Conservation (phyloP, 768 basidiomycete species). For the Leucosporidium scottii region DNA sequence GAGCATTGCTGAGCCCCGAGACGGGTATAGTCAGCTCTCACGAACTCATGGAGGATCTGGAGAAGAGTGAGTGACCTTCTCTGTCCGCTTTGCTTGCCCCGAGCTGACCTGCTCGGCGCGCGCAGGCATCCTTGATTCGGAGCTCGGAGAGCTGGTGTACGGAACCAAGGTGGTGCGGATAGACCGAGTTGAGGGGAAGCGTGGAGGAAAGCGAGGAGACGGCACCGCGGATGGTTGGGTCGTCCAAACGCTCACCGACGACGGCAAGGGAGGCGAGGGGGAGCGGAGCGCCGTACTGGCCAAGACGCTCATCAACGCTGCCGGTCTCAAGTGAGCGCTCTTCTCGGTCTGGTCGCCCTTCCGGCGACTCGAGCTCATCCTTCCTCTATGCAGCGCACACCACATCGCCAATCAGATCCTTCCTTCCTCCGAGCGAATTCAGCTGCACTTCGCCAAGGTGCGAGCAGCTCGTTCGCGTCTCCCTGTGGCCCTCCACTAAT, state of each 20-base stretch:
- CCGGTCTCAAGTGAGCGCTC: background rate
- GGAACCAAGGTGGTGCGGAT: conserved; percentile 78
- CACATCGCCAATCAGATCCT: conserved; percentile 35
- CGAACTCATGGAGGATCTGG: conserved; percentile 70
- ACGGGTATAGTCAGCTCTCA: conserved; percentile 91
- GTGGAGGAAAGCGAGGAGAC: no score
- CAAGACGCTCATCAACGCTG: conserved; percentile 35
- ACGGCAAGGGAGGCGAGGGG: conserved; percentile 27
- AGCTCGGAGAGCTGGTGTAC: conserved; percentile 62
- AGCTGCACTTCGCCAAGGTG: conserved; percentile 65
- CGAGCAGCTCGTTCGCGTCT: conserved; percentile 70
- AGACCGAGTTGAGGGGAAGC: conserved; percentile 47
- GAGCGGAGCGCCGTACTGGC: conserved; percentile 60
- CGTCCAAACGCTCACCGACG: conserved; percentile 64
- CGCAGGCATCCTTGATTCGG: conserved; percentile 48
- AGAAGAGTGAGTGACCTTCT: conserved; percentile 44
- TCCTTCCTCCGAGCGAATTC: conserved; percentile 13
- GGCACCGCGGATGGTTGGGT: conserved; percentile 68
- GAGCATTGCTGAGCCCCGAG: conserved; percentile 71
- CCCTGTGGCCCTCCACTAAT: no score
- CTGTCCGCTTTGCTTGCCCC: no score
- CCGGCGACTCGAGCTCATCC: background rate
- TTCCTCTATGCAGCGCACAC: conserved; percentile 28
- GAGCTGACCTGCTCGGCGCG: no score
- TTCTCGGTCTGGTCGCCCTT: no score